Evolutionary conservation across 1,284 basidiomycete genomes (phyloP).

Genomic region (Thecaphora thlaspeos): DNA sequence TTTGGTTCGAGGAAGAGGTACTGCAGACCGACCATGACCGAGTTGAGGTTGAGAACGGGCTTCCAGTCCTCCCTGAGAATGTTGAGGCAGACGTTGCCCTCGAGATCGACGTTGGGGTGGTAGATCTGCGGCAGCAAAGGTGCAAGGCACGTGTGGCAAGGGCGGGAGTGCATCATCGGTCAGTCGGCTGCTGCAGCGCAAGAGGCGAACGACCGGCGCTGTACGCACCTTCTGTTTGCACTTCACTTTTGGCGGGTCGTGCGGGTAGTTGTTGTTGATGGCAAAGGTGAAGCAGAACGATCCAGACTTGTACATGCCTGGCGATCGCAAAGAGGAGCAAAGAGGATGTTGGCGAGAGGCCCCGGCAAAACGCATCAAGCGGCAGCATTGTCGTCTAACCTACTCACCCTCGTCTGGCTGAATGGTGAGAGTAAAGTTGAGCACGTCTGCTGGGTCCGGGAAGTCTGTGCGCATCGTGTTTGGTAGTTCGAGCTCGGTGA

Average conservation of each 20-base stretch:
- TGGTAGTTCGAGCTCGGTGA: slow-evolving; percentile 94
- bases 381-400: too few species aligned
- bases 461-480: slow-evolving; percentile 94
- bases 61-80: slow-evolving; percentile 99
- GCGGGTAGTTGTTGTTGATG: slow-evolving; percentile 97
- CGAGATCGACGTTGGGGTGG: slow-evolving; percentile 96
- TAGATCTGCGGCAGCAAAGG: slow-evolving; percentile 71
- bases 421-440: slow-evolving; percentile 94
- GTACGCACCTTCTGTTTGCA: slow-evolving; percentile 83
- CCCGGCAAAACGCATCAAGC: too few species aligned
- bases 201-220: too few species aligned
- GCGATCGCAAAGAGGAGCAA: neutral
- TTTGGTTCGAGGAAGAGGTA: slow-evolving; percentile 99
- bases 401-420: slow-evolving; percentile 89
- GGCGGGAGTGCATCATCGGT: neutral
- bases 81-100: slow-evolving; percentile 84
- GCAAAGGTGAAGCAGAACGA: slow-evolving; percentile 88
- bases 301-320: slow-evolving; percentile 97
- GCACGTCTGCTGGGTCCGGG: slow-evolving; percentile 83
- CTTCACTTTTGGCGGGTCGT: slow-evolving; percentile 98
- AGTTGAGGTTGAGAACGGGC: slow-evolving; percentile 93
- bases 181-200: too few species aligned
- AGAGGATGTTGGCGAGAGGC: too few species aligned
- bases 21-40: slow-evolving; percentile 95
- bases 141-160: neutral